Percentiles rank a stretch among this genome's conserved stretches.
These are phyloP conservation scores for cucumber (Cucumis sativus) DNA, from an alignment of 306 rosid species.

Conservation along the genomic window DNA sequence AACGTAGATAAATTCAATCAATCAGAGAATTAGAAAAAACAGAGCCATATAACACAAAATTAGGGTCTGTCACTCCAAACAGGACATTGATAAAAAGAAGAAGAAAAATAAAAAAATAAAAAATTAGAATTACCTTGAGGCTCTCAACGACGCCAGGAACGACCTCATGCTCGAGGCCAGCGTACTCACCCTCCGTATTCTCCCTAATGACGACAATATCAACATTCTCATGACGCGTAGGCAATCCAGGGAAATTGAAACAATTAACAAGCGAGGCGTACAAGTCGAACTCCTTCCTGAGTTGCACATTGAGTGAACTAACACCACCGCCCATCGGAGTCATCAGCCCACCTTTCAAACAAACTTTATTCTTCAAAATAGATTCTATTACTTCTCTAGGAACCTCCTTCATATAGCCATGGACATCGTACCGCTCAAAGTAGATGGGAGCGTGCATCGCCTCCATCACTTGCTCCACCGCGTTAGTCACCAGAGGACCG, in stretches of 20 bases:
- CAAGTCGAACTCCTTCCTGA: conserved; percentile 79
- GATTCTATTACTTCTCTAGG: conserved; percentile 55
- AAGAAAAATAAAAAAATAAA: not conserved
- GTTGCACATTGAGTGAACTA: conserved; percentile 62
- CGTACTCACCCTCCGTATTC: conserved; percentile 92
- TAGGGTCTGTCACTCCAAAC: not conserved
- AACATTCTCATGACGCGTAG: conserved; percentile 72
- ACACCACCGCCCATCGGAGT: conserved; percentile 94
- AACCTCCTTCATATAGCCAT: conserved; percentile 56
- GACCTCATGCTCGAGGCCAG: conserved; percentile 94
- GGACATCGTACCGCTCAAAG: conserved; percentile 74
- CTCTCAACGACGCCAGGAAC: conserved; percentile 94
- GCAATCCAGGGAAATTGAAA: conserved; percentile 51
- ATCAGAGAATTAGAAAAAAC: not conserved
- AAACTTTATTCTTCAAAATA: conserved; percentile 68
- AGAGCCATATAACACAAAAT: not conserved
- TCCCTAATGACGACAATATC: conserved; percentile 82
- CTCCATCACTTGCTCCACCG: conserved; percentile 87
- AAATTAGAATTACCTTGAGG: conserved; percentile 47
- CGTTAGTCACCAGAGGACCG: conserved; percentile 70
- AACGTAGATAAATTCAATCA: not conserved
- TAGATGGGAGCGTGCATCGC: conserved; percentile 83
- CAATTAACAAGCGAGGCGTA: conserved; percentile 70
- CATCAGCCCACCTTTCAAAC: conserved; percentile 63
- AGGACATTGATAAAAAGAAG: not conserved